Conservation (phyloP, 331 rosid genomes). For the Pyracantha coccinea region DNA sequence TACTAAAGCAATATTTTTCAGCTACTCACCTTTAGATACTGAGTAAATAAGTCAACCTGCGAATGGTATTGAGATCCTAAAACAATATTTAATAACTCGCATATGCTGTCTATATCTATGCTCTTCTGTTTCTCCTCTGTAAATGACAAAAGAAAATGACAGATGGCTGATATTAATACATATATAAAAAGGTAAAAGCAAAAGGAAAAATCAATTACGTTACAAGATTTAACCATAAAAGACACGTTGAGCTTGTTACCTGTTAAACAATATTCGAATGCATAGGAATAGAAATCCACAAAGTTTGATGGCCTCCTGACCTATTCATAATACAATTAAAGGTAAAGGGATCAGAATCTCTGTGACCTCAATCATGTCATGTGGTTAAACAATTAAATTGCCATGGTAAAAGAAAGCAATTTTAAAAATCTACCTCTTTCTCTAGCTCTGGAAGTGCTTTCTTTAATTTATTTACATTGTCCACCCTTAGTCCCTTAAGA, state of each 20-base stretch:
- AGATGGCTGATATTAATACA: neutral
- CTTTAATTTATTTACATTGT: constrained; percentile 73
- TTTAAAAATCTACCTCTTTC: constrained; percentile 57
- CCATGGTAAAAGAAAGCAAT: neutral
- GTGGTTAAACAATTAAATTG: neutral
- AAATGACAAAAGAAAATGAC: constrained; percentile 13
- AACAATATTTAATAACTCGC: constrained; percentile 64
- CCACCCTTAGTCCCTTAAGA: constrained; percentile 78
- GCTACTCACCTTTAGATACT: constrained; percentile 74
- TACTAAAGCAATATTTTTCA: neutral
- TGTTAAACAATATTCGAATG: constrained; percentile 93
- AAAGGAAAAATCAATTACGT: neutral
- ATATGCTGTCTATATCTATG: constrained; percentile 86
- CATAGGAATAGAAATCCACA: constrained; percentile 81
- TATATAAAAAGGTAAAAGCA: neutral
- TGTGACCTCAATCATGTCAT: neutral
- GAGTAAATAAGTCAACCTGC: constrained; percentile 71
- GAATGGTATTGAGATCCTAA: constrained; percentile 53
- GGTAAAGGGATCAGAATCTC: constrained; percentile 16
- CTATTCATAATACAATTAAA: constrained; percentile 35
- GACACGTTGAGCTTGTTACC: constrained; percentile 35
- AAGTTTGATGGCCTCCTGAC: constrained; percentile 79
- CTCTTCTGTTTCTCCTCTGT: constrained; percentile 98
- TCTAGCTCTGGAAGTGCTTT: constrained; percentile 90
- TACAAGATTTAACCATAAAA: neutral